phyloP scores from a whole-genome alignment of 768 basidiomycete genomes.

The Chalciporus sphaerocephalus region DNA sequence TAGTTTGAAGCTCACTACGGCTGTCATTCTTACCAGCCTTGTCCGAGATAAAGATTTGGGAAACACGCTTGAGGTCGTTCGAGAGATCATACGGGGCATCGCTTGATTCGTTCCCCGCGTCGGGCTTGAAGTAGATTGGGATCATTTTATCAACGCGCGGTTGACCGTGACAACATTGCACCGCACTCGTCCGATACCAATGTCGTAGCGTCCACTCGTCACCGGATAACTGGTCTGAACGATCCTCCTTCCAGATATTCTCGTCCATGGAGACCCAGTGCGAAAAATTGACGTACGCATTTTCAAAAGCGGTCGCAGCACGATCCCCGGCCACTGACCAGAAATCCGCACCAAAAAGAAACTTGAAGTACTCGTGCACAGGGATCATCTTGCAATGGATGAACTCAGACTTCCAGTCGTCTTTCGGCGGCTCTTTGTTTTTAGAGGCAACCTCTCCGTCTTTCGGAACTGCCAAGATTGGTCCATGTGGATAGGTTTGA shows the following conservation, averaged over 20 bases:
- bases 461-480: too few species aligned
- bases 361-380: constrained; percentile 3
- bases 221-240: neutral
- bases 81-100: neutral
- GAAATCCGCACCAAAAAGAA: constrained; percentile 2
- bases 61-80: neutral
- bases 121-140: constrained; percentile 7
- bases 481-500: too few species aligned
- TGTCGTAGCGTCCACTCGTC: constrained; percentile 9
- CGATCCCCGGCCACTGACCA: neutral
- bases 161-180: constrained; percentile 10
- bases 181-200: constrained; percentile 8
- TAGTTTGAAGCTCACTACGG: too few species aligned
- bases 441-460: too few species aligned
- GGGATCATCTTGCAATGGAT: constrained; percentile 6
- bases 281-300: neutral
- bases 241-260: neutral
- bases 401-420: neutral
- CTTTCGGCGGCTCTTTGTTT: too few species aligned
- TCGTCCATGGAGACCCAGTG: constrained; percentile 2
- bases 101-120: neutral
- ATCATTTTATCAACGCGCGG: constrained; percentile 11
- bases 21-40: neutral
- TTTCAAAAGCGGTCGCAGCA: neutral
- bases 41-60: constrained; percentile 11